Evolutionary conservation across 2,329 filamentous ascomycete genomes (phyloP), one percentile per base, ranked within the genome.

Genomic region (Ambrosiella beaveri): DNA sequence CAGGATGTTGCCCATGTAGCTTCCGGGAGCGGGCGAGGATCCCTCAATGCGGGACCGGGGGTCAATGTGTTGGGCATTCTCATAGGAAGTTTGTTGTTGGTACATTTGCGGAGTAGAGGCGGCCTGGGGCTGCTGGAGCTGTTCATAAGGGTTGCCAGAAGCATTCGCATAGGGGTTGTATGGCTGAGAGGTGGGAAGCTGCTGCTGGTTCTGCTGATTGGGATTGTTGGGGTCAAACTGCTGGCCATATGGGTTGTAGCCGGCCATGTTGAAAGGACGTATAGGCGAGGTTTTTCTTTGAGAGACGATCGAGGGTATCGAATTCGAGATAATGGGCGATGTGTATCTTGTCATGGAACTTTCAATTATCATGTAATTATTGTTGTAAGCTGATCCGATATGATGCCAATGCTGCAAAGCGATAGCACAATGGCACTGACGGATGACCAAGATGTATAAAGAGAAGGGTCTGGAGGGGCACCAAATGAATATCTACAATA

Each of bases 81-180:
- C 27, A 27, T 27, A 27, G 27, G 27, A 4, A 27, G 27, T 27
- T 27, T 45, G 37, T 19, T 50, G 59, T 8, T 54, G 50, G 37
- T 57, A 50, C 40, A 54, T 35, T 15, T 54, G 49, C 11, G 51
- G 60, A 8, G 53, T 50, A 17, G 54, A 41, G 36, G 58, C 55
- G 49, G 65, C 39, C 38, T 52, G 56, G 39, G 54, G 59, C 47
- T 56, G 76, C 63, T 78, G 75, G 64, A 74, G 76, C 62, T 78
- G 37, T 38, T 39, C 36, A 47, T 49, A 54, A 17, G 36, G 50
- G 49, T 49, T 13, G 36, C n/a, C 36, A 13, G 39, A 40, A 17
- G 35, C 19, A n/a, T 39, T 27, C 37, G 19, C 3, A 11, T 36
- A 44, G 36, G 36, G 41, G n/a, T 13, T n/a, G 41, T 47, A 35